Percentiles rank a stretch among this genome's conserved stretches.
Conservation (phyloP, 192 early-diverging fungal genomes). For the Spizellomyces sp. region DNA sequence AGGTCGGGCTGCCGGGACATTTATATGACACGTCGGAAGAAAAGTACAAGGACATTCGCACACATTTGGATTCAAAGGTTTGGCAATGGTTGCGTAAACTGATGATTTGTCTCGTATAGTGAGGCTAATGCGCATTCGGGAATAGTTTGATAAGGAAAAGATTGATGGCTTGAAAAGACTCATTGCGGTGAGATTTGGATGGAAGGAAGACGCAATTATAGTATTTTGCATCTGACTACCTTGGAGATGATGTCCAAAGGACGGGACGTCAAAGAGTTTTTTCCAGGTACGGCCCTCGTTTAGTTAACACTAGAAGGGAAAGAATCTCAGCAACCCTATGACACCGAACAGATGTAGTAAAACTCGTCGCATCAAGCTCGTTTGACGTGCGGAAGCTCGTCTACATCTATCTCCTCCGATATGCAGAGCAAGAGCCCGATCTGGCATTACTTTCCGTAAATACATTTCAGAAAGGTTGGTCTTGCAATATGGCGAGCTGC, state of each 20-base stretch:
- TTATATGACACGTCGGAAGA: conserved; percentile 92
- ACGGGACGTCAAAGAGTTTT: conserved; percentile 86
- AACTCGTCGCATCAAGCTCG: conserved; percentile 91
- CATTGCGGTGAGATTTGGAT: conserved; percentile 56
- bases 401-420: conserved; percentile 93
- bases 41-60: conserved; percentile 73
- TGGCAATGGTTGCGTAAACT: not conserved
- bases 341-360: conserved; percentile 74
- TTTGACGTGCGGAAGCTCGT: conserved; percentile 92
- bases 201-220: not conserved
- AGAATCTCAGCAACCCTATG: not conserved
- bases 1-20: conserved; percentile 78
- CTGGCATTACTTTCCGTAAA: conserved; percentile 94
- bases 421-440: conserved; percentile 96
- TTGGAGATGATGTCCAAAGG: conserved; percentile 86
- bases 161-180: conserved; percentile 89
- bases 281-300: conserved; percentile 39
- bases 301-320: not conserved
- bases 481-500: conserved; percentile 12
- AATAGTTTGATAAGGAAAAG: conserved; percentile 82
- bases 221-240: not conserved
- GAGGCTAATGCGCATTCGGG: not conserved
- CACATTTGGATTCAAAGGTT: conserved; percentile 76
- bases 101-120: not conserved
- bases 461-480: conserved; percentile 84